phyloP scores from a whole-genome alignment of 768 basidiomycete genomes.

The Solioccasus polychromus region DNA sequence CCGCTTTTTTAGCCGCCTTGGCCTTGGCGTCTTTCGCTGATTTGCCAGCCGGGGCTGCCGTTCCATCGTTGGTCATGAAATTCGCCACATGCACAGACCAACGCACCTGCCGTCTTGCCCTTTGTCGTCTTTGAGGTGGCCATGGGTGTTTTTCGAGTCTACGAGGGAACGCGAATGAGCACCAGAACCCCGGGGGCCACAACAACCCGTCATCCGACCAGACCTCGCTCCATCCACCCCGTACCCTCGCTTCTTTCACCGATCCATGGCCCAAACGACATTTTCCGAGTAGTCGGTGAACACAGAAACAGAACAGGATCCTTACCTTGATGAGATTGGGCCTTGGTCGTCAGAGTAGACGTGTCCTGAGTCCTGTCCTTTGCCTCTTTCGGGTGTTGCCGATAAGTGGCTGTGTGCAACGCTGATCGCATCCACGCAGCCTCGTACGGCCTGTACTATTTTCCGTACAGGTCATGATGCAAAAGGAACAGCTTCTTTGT shows the following conservation, averaged over 20 bases:
- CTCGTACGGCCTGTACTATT: no score
- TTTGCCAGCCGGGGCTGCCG: conserved; percentile 27
- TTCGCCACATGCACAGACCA: conserved; percentile 26
- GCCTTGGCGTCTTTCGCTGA: conserved; percentile 60
- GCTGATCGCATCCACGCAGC: neutral
- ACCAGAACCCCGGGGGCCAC: neutral
- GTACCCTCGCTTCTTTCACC: neutral
- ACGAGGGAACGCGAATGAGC: conserved; percentile 2
- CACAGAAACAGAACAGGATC: neutral
- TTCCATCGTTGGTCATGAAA: neutral
- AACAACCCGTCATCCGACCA: conserved; percentile 18
- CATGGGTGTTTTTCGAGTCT: conserved; percentile 42
- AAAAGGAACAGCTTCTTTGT: neutral
- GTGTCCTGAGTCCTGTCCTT: neutral
- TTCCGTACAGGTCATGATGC: neutral
- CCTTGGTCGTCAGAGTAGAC: conserved; percentile 26
- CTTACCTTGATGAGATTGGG: conserved; percentile 29
- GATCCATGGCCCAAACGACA: neutral
- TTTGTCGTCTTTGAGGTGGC: conserved; percentile 68
- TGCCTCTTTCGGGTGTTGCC: conserved; percentile 24
- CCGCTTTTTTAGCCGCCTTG: conserved; percentile 95
- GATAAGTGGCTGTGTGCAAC: conserved; percentile 23
- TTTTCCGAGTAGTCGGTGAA: neutral
- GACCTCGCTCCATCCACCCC: conserved; percentile 20
- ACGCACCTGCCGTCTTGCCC: conserved; percentile 51